Base-by-base conservation (phyloP, 2,329 filamentous ascomycete genomes). In the Cladophialophora yegresii region DNA sequence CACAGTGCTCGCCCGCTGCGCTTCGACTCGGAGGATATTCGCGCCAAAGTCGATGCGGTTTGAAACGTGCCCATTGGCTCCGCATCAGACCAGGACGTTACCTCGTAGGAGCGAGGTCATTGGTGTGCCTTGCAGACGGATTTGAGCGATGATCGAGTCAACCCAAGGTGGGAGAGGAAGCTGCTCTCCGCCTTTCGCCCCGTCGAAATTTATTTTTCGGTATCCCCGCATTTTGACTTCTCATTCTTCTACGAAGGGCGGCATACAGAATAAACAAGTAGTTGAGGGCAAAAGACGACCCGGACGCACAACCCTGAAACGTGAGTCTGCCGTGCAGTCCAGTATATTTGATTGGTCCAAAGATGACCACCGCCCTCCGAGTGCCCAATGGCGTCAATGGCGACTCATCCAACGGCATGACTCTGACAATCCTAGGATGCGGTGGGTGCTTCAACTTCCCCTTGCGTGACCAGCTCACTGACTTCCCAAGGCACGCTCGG, bases 371-470 rank as follows among this genome's bases (percentile, higher is more conserved):
- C 22, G 50, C 51, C 4, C 59, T 69, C 32, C 62, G 66, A 16
- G 57, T 61, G 12, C 60, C 59, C 32, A 64, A 68, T 28, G 66
- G 63, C 57, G 13, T 63, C 54, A 59, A 50, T n/a, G 50, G 63
- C 12, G 51, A 59, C 9, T 54, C 47, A 8, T 54, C 58, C 26
- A 61, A 60, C 30, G 56, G 57, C 13, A 69, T 69, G 67, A 93
- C 90, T 69, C 83, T 96, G 79, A 86, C 91, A 67, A 86, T 95
- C 67, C 83, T 96, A 64, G 92, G 92, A 72, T 95, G 90, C 77
- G 91, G 90, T 90, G 83, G 74, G 85, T 80, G 50, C 51, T 43
- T 16, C 4, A 7, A 16, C 36, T 43, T 16, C 36, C 36, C 33
- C 33, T 40, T 16, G 36, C 26, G 33, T 45, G 32, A 54, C 10